Evolutionary conservation across 257 asterid species (phyloP).

Genomic region (Jasminum sambac): DNA sequence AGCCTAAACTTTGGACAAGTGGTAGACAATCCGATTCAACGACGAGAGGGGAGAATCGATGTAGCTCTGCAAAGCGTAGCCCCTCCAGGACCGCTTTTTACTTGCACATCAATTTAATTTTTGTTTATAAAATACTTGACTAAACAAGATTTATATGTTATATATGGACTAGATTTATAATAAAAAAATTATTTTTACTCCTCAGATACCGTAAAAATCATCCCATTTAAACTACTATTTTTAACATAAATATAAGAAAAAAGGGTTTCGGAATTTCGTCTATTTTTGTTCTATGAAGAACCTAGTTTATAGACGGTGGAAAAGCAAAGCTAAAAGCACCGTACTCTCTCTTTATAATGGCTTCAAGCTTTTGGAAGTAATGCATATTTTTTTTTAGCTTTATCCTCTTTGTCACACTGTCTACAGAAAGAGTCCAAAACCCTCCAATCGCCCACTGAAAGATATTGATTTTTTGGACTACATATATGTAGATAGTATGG

Average conservation of each 20-base stretch:
- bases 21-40: too few relatives aligned
- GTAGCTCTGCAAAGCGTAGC: too few relatives aligned
- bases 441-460: slow-evolving; percentile 38
- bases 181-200: background rate
- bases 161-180: background rate
- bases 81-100: background rate
- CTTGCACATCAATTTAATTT: background rate
- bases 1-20: too few relatives aligned
- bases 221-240: background rate
- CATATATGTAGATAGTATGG: too few relatives aligned
- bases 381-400: slow-evolving; percentile 4
- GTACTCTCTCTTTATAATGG: slow-evolving; percentile 10
- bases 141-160: background rate
- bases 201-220: background rate
- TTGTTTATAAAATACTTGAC: background rate
- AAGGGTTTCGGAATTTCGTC: background rate
- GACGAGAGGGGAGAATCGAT: too few relatives aligned
- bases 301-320: slow-evolving; percentile 1
- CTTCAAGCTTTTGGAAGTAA: slow-evolving; percentile 25
- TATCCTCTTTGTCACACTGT: slow-evolving; percentile 18
- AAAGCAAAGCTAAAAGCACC: slow-evolving; percentile 23
- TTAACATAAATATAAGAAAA: background rate
- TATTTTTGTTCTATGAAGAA: background rate
- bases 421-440: slow-evolving; percentile 27
- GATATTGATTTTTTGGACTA: background rate